Evolutionary conservation across 2,329 filamentous ascomycete genomes (phyloP).

Genomic region (Cercospora janseana): DNA sequence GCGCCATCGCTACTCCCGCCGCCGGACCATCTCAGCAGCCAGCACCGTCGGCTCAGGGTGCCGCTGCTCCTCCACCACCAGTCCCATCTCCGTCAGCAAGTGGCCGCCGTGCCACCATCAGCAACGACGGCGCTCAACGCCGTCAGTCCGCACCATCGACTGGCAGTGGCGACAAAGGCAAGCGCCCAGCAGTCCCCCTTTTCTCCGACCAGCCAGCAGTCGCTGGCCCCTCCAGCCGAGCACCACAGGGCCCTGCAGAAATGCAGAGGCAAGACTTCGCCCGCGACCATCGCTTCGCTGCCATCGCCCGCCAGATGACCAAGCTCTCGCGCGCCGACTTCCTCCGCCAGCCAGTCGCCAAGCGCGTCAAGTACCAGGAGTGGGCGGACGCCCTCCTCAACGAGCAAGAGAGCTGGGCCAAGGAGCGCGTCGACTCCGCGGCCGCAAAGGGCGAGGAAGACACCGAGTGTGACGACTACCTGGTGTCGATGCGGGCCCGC

Average conservation of each 20-base stretch:
- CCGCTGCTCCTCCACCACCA: not conserved
- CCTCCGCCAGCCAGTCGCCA: not conserved
- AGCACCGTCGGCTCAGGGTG: not conserved
- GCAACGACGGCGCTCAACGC: no score
- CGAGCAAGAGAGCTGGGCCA: not conserved
- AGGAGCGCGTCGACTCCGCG: not conserved
- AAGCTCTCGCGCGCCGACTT: not conserved
- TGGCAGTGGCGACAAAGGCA: no score
- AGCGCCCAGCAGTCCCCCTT: no score
- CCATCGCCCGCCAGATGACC: not conserved
- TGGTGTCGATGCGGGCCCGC: not conserved
- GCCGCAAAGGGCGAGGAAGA: not conserved
- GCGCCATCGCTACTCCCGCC: not conserved
- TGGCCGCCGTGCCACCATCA: no score
- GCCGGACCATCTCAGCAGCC: not conserved
- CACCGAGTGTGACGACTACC: not conserved
- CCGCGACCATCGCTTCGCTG: not conserved
- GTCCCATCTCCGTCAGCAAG: not conserved
- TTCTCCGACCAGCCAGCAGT: not conserved
- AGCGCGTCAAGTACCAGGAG: slow-evolving; percentile 1
- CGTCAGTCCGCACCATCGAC: no score
- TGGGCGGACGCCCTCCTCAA: not conserved
- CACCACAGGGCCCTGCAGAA: not conserved
- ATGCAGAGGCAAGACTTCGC: not conserved
- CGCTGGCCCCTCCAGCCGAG: not conserved